Base-by-base conservation (phyloP, 2,329 filamentous ascomycete species). In the Aspergillus ruber region DNA sequence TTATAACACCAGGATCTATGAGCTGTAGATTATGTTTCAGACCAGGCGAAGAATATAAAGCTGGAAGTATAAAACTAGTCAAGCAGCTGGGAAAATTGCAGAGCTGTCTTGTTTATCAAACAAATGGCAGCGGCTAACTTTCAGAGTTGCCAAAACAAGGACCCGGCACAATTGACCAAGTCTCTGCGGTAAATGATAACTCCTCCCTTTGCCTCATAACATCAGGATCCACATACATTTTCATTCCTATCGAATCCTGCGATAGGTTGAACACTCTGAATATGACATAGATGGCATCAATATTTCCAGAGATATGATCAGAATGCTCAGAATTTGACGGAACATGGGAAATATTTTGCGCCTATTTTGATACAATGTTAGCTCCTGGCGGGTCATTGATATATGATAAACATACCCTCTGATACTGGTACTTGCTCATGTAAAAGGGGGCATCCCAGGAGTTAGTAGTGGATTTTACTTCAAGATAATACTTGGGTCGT, bases 381-480 rank as follows among this genome's bases (percentile, higher is more conserved):
- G 38, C 35, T 25, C 43, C 1, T 15, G 41, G 4, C 27, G 5
- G 13, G 10, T 18, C 15, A 18, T 8, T 8, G 7, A 17, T 20
- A 13, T 3, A 6, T 32, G 6, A 15, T 56, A 27, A 29, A 64
- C 67, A 55, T 55, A 74, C 74, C 51, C 61, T 58, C 33, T 59
- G 48, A 44, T 73, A 75, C 54, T 79, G 75, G 1, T 54, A 51
- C 25, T 69, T 65, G 53, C 72, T 77, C 63, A 79, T 70, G 42
- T 60, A 78, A 46, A 80, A 78, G 0, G 70, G 65, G 5, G 65
- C 70, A 2, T 64, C 57, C 39, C 61, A 68, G 1, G 52, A 42
- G 1, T 58, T 56, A 0, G 68, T 71, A 0, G 75, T 78, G 1
- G 74, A 67, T 54, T 79, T 80, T 32, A 80, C 76, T 47, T 80